A percentile compares a stretch with the other conserved stretches of the same genome.
These are phyloP conservation scores for Mimosa bimucronata DNA, from an alignment of 306 rosid genomes.

Conservation along the genomic window DNA sequence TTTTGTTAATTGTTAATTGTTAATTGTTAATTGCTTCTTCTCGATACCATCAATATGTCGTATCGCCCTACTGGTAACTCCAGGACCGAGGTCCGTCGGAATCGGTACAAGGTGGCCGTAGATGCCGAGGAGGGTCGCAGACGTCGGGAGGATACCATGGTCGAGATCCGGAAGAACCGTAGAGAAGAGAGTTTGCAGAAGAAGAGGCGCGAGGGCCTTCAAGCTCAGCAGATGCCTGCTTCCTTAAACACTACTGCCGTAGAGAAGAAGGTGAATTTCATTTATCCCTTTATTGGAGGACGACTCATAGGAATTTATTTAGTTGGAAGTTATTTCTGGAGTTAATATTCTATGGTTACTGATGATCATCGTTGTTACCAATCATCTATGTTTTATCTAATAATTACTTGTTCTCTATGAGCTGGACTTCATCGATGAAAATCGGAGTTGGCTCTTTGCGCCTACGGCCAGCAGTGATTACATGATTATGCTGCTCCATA, in stretches of 20 bases:
- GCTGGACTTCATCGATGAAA: not conserved
- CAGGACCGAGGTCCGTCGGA: constrained; percentile 91
- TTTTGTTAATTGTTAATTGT: not conserved
- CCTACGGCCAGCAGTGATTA: not conserved
- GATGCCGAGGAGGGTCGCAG: constrained; percentile 99
- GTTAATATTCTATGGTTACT: constrained; percentile 1
- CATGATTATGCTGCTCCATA: not conserved
- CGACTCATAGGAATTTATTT: not conserved
- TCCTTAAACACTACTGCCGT: constrained; percentile 39
- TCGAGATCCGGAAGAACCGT: constrained; percentile 96
- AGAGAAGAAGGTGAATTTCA: constrained; percentile 49
- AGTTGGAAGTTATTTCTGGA: not conserved
- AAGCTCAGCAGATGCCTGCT: constrained; percentile 57
- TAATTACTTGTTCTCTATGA: not conserved
- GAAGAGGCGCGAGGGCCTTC: constrained; percentile 97
- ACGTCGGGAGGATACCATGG: constrained; percentile 94
- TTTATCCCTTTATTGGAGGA: not conserved
- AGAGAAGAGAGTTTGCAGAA: constrained; percentile 92
- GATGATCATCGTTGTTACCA: not conserved
- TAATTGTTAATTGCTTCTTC: not conserved
- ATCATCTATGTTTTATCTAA: not conserved
- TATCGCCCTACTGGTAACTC: constrained; percentile 74
- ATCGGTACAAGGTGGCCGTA: constrained; percentile 96
- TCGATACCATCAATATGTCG: constrained; percentile 64
- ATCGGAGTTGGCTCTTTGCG: not conserved